Percentiles rank a stretch among this genome's conserved stretches.
Evolutionary conservation across 2,329 filamentous ascomycete genomes (phyloP).

Genomic region (Chrysosporium queenslandicum): DNA sequence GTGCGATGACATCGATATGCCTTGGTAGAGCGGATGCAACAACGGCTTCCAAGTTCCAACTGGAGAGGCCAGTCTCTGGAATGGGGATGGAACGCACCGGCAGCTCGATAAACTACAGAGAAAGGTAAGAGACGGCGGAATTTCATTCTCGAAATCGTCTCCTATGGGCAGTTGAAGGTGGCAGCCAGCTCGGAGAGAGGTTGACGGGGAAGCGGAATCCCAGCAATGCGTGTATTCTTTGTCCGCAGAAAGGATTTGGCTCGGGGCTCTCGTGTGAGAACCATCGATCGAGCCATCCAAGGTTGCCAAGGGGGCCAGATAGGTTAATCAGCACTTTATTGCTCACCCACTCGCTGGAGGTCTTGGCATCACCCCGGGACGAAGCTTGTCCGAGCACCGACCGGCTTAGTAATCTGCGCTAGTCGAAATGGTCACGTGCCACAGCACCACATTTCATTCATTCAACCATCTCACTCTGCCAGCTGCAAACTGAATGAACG

Average conservation of each 20-base stretch:
- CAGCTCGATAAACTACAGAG: not conserved
- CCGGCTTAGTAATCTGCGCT: too few relatives aligned
- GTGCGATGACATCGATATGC: not conserved
- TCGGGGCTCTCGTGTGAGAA: not conserved
- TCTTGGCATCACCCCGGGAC: not conserved
- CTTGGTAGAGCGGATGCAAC: not conserved
- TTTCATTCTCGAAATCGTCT: constrained; percentile 5
- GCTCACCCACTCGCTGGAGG: not conserved
- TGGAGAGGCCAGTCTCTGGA: too few relatives aligned
- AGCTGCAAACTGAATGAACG: too few relatives aligned
- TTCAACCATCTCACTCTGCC: too few relatives aligned
- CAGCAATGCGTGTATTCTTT: not conserved
- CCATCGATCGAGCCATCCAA: not conserved
- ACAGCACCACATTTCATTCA: not conserved
- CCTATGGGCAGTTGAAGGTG: not conserved
- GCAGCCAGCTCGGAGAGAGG: not conserved
- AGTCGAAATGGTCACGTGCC: too few relatives aligned
- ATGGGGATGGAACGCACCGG: not conserved
- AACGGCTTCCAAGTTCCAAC: not conserved
- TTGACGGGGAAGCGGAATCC: not conserved
- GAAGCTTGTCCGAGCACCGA: not conserved
- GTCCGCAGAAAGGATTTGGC: not conserved
- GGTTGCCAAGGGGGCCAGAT: constrained; percentile 6
- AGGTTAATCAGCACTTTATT: too few relatives aligned
- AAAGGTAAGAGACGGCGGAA: not conserved